These are phyloP conservation scores for Chaetothyriales sp. DNA, from an alignment of 2,329 filamentous ascomycete species.

Conservation along the genomic window DNA sequence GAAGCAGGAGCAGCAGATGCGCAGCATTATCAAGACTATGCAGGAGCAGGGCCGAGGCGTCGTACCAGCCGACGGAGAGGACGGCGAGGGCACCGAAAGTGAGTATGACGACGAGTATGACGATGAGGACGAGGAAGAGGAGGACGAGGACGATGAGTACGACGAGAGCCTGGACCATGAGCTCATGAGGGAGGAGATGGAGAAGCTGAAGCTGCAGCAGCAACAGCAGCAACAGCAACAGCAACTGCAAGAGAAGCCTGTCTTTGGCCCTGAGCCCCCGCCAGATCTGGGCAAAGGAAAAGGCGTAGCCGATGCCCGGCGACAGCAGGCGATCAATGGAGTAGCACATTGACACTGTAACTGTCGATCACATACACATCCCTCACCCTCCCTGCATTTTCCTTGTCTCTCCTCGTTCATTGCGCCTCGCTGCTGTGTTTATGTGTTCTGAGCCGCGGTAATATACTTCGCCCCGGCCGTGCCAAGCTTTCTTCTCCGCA, in stretches of 20 bases:
- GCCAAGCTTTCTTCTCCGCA: no score
- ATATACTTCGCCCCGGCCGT: no score
- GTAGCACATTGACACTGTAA: neutral
- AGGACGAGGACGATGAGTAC: slow-evolving; percentile 39
- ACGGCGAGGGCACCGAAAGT: slow-evolving; percentile 35
- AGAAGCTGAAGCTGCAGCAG: slow-evolving; percentile 13
- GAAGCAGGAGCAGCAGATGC: slow-evolving; percentile 79
- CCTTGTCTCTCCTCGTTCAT: neutral
- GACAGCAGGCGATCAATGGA: neutral
- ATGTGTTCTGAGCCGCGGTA: no score
- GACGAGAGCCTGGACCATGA: slow-evolving; percentile 43
- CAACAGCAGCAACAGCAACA: neutral
- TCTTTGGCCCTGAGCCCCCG: slow-evolving; percentile 38
- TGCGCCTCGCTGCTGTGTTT: no score
- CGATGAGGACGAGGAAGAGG: slow-evolving; percentile 48
- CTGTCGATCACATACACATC: neutral
- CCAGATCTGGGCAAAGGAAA: slow-evolving; percentile 23
- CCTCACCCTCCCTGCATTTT: no score
- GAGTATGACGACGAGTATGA: slow-evolving; percentile 44
- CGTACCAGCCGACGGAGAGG: slow-evolving; percentile 37
- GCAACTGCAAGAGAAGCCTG: slow-evolving; percentile 23
- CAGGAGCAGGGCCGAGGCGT: slow-evolving; percentile 80
- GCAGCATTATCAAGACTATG: slow-evolving; percentile 91
- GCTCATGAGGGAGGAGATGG: slow-evolving; percentile 24
- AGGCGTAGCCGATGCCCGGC: neutral